Base-by-base conservation (phyloP, 2,329 filamentous ascomycete species). In the Talaromyces pinophilus region DNA sequence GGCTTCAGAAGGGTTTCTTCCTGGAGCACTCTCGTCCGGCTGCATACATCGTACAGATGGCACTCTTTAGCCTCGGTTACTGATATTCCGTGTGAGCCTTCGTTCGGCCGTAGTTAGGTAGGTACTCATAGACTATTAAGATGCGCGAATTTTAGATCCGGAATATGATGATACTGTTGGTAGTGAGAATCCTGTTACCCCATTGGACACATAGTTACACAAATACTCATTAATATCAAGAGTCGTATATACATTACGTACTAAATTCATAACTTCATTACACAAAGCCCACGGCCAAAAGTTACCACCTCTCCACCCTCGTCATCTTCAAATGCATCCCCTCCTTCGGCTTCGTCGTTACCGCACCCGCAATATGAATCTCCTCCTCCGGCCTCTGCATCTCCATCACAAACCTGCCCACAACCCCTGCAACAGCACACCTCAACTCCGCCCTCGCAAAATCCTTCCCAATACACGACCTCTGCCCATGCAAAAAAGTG, bases 401-500 rank as follows among this genome's bases (percentile, higher is more conserved):
- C 67, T 74, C 73, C 68, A 78, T 73, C 33, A 64, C 67, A 70
- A 78, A 80, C 30, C 73, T 64, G 0, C 75, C 75, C 17, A 80
- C 75, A 30, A 80, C 71, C 0, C 75, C 79, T 0, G 80, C 79
- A 15, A 82, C 67, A 1, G 77, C 72, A 71, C 76, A 79, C 30
- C 75, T 69, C 65, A 82, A 65, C 69, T 82, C 80, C 0, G 80
- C 75, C 7, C 75, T 70, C 6, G 80, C 79, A 74, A 82, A 82
- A 17, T 78, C 78, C 67, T 80, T 77, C n/a, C 77, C 78, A 68
- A 78, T 79, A 65, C 76, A 80, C 25, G 70, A 70, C 17, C 76
- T 69, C 67, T 75, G 78, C 0, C 78, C 79, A 69, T 79, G 79
- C 65, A 78, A 65, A 67, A 79, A 81, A 0, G 77, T 79, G 40